These are phyloP conservation scores for Candida krabiensis DNA, from an alignment of 805 yeast genomes.

Conservation along the genomic window DNA sequence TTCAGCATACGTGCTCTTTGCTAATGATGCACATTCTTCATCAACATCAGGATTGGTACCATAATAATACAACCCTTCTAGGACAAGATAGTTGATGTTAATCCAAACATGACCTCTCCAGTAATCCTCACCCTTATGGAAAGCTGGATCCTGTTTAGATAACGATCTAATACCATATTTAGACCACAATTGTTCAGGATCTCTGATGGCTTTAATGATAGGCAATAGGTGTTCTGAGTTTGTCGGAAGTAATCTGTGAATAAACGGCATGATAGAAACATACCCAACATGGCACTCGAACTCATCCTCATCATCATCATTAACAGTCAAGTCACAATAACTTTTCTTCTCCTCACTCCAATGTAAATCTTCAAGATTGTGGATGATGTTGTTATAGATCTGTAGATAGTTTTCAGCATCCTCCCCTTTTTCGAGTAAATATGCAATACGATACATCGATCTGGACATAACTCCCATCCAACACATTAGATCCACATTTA, in stretches of 20 bases:
- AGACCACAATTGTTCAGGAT: slow-evolving; percentile 76
- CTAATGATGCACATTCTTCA: slow-evolving; percentile 35
- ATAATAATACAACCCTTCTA: slow-evolving; percentile 70
- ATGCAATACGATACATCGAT: slow-evolving; percentile 74
- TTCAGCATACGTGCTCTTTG: slow-evolving; percentile 50
- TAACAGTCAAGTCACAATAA: slow-evolving; percentile 83
- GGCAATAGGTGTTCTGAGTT: slow-evolving; percentile 47
- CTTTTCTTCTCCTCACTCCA: slow-evolving; percentile 70
- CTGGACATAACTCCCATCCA: slow-evolving; percentile 95
- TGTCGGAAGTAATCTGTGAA: slow-evolving; percentile 60
- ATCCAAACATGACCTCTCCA: slow-evolving; percentile 97
- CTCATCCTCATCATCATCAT: slow-evolving; percentile 65
- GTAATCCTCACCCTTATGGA: slow-evolving; percentile 82
- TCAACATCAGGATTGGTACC: slow-evolving; percentile 32
- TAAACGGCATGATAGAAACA: slow-evolving; percentile 81
- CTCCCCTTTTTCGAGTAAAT: slow-evolving; percentile 52
- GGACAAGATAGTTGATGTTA: slow-evolving; percentile 79
- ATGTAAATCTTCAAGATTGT: slow-evolving; percentile 70
- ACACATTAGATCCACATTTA: slow-evolving; percentile 83
- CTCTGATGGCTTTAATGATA: slow-evolving; percentile 57
- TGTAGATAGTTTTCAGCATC: slow-evolving; percentile 56
- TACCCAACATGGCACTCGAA: slow-evolving; percentile 90
- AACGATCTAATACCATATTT: slow-evolving; percentile 79
- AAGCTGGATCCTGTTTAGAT: slow-evolving; percentile 62
- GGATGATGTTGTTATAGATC: slow-evolving; percentile 55